A percentile compares a stretch with the other conserved stretches of the same genome.
Evolutionary conservation across 169 alveolate species (phyloP).

Genomic region (Amoebophrya sp.): DNA sequence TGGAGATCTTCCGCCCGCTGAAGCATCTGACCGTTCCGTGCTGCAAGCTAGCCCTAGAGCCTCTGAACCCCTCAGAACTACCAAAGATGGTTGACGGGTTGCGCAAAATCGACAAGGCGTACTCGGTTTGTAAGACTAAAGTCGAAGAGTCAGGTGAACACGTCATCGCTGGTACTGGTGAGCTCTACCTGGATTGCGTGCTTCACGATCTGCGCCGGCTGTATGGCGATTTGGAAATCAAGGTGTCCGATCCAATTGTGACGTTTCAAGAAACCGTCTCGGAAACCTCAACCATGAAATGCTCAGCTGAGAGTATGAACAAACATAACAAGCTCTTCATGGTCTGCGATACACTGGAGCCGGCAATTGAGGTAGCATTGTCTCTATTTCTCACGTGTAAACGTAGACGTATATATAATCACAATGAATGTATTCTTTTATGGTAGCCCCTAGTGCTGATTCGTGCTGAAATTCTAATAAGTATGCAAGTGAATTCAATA

Average conservation of each 20-base stretch:
- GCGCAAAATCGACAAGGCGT: slow-evolving; percentile 82
- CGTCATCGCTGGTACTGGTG: slow-evolving; percentile 91
- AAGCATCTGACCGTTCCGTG: slow-evolving; percentile 54
- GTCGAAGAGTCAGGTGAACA: slow-evolving; percentile 72
- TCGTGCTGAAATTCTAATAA: no score
- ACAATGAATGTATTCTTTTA: no score
- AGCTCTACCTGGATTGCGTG: slow-evolving; percentile 90
- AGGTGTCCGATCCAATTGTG: slow-evolving; percentile 82
- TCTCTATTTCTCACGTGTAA: no score
- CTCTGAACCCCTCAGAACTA: slow-evolving; percentile 94
- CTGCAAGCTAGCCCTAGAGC: slow-evolving; percentile 86
- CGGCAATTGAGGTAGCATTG: neutral
- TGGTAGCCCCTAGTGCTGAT: no score
- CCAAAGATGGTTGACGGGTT: slow-evolving; percentile 98
- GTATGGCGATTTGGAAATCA: slow-evolving; percentile 94
- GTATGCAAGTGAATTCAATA: no score
- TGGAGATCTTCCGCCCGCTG: slow-evolving; percentile 75
- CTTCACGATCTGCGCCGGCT: slow-evolving; percentile 92
- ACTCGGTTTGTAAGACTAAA: slow-evolving; percentile 82
- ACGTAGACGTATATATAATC: no score
- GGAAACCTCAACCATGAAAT: slow-evolving; percentile 87
- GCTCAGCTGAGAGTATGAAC: slow-evolving; percentile 90
- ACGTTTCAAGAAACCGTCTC: slow-evolving; percentile 84
- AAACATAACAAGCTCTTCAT: slow-evolving; percentile 79
- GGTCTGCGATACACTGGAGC: slow-evolving; percentile 92